Conservation (phyloP, 2,329 filamentous ascomycete species). For the Metarhizium album region DNA sequence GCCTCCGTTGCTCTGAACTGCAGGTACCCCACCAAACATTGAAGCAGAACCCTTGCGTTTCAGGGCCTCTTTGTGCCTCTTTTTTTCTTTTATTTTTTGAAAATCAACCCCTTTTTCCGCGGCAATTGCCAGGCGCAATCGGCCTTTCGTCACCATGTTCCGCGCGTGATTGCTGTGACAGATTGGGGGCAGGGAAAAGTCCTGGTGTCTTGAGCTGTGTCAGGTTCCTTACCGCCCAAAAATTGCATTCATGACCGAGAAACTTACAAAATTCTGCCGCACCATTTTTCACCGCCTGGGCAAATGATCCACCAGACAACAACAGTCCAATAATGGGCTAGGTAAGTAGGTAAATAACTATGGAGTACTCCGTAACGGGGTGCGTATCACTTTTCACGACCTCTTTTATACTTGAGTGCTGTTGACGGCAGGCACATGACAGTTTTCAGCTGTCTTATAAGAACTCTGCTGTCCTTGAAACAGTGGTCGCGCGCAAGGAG, state of each 20-base stretch:
- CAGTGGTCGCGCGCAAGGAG: too few species aligned
- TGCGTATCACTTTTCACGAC: too few species aligned
- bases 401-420: too few species aligned
- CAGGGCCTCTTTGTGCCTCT: constrained; percentile 33
- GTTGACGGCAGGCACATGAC: too few species aligned
- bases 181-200: not conserved
- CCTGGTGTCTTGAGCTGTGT: not conserved
- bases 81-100: constrained; percentile 39
- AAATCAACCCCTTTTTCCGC: constrained; percentile 45
- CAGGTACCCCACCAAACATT: constrained; percentile 12
- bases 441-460: too few species aligned
- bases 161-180: not conserved
- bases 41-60: constrained; percentile 24
- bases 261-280: constrained; percentile 8
- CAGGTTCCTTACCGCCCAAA: not conserved
- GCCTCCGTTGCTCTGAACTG: not conserved
- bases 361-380: too few species aligned
- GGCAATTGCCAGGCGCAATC: constrained; percentile 42
- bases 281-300: not conserved
- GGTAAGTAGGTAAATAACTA: not conserved
- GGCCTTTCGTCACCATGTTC: constrained; percentile 34
- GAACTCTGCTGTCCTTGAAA: too few species aligned
- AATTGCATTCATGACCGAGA: constrained; percentile 1
- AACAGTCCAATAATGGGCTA: not conserved
- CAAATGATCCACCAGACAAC: not conserved